Percentiles rank a stretch among this genome's conserved stretches.
Conservation (phyloP, 495 filamentous ascomycete species). For the Hypoxylon rickii region DNA sequence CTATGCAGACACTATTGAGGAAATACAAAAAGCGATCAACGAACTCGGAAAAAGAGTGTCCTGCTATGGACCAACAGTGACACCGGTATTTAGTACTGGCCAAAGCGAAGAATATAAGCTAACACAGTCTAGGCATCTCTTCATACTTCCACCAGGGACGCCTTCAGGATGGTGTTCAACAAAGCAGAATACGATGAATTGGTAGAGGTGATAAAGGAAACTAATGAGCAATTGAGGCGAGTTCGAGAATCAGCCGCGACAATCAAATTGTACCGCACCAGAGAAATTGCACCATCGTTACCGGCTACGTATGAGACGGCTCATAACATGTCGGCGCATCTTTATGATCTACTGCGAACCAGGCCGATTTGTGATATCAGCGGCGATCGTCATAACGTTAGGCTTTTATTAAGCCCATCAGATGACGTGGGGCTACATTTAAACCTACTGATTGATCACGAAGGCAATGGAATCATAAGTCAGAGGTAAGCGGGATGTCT, state of each 20-base stretch:
- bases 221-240: background rate
- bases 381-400: background rate
- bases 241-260: background rate
- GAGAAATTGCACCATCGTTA: background rate
- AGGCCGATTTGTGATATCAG: background rate
- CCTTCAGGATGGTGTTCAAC: conserved; percentile 2
- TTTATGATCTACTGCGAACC: background rate
- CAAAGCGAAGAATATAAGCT: background rate
- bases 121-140: background rate
- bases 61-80: background rate
- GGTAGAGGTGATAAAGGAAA: background rate
- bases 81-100: background rate
- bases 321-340: conserved; percentile 3
- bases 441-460: conserved; percentile 4
- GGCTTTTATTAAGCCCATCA: background rate
- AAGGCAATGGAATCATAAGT: background rate
- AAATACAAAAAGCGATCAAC: background rate
- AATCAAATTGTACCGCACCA: background rate
- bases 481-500: background rate
- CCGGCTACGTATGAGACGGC: conserved; percentile 1
- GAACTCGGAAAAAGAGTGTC: background rate
- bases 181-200: background rate
- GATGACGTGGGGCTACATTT: background rate
- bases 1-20: background rate
- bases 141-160: background rate